Base-by-base conservation (phyloP, 176 grass and related monocot genomes). In the Carex myosuroides region DNA sequence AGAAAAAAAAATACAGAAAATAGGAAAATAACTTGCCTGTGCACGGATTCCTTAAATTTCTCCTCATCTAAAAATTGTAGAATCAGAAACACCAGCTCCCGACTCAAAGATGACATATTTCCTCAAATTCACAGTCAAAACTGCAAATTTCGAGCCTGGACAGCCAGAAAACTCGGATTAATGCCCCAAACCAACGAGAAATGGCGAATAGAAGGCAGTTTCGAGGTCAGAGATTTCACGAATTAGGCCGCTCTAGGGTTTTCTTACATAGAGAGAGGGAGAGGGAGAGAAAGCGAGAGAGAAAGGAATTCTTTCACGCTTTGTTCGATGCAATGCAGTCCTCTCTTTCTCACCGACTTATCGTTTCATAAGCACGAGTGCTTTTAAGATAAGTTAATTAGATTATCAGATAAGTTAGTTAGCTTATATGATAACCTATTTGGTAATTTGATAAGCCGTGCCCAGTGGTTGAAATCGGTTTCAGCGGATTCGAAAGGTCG, bases 241-340 rank as follows among this genome's bases (percentile, higher is more conserved):
- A 62, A 59, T 81, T 14, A 11, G 63, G 84, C 79, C 79, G 83
- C 82, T 81, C 89, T 98, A 98, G 92, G 95, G 95, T 98, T 97
- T 85, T 64, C 71, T 79, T 82, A 83, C 57, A 87, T 76, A 79
- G 79, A 83, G 26, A 62, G 60, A 61, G 16, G 67, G 79, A 67
- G 87, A 81, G 24, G 84, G 74, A 85, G 60, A 85, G 85, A 81
- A 26, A 50, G 83, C 48, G 78, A 58, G 61, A 37, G 80, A 88
- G 85, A 84, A 81, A 85, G 88, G 87, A 93, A 89, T 68, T 89
- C 82, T 94, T 87, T 73, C 87, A 90, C 91, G 87, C 95, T 93
- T 98, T 98, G 89, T 89, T 93, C 91, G 91, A 98, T 98, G 95
- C 92, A 93, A 89, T 93, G 91, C 92, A 93, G 92, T 91, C 95